Evolutionary conservation across 176 grass and related monocot species (phyloP).

Genomic region (Carex cristatella): DNA sequence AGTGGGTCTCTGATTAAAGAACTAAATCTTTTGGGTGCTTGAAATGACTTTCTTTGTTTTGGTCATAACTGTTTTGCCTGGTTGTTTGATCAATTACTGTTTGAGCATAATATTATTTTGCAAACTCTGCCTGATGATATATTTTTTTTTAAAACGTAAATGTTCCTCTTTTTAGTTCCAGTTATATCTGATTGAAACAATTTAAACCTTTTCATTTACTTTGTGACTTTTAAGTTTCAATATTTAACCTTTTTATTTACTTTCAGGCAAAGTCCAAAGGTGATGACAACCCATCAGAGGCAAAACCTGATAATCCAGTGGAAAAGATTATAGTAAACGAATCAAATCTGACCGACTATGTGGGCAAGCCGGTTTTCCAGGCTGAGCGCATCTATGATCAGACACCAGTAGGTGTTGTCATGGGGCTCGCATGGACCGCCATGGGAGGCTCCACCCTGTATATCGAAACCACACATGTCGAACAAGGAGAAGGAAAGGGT

Average conservation of each 20-base stretch:
- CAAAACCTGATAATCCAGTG: constrained; percentile 20
- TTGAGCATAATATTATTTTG: not conserved
- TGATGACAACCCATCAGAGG: not conserved
- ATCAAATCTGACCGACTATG: constrained; percentile 72
- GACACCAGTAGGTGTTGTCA: constrained; percentile 90
- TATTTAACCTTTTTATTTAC: not conserved
- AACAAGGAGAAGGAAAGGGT: constrained; percentile 83
- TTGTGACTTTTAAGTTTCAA: not conserved
- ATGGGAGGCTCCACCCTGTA: constrained; percentile 86
- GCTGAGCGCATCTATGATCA: constrained; percentile 88
- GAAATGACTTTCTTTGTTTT: not conserved
- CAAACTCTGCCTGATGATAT: not conserved
- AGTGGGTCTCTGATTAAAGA: not conserved
- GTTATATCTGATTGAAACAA: not conserved
- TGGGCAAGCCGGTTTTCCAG: constrained; percentile 96
- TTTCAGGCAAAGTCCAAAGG: constrained; percentile 19
- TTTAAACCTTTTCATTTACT: not conserved
- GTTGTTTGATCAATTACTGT: not conserved
- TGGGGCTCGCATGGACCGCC: constrained; percentile 96
- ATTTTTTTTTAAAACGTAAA: not conserved
- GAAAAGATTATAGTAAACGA: constrained; percentile 66
- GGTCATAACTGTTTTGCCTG: not conserved
- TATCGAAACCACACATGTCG: constrained; percentile 71
- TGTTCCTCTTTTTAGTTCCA: not conserved
- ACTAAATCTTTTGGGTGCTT: not conserved